These are phyloP conservation scores for Acanthochlamys bracteata DNA, from an alignment of 106 monocot species.

Conservation along the genomic window DNA sequence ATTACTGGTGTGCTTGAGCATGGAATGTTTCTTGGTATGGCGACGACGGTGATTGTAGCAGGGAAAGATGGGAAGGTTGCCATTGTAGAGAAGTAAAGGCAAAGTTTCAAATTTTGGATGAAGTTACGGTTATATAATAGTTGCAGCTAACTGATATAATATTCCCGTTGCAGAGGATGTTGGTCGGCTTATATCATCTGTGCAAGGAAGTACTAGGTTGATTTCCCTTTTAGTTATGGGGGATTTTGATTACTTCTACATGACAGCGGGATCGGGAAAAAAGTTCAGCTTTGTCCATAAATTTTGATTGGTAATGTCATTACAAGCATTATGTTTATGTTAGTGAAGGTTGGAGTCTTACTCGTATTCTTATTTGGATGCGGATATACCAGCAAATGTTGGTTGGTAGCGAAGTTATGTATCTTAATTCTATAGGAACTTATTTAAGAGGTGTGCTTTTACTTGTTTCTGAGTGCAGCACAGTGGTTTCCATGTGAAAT, in stretches of 20 bases:
- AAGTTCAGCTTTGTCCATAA: no score
- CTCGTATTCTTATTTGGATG: no score
- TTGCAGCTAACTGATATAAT: background rate
- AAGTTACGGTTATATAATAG: background rate
- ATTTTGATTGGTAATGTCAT: no score
- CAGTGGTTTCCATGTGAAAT: no score
- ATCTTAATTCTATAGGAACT: no score
- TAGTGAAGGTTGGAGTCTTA: no score
- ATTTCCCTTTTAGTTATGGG: background rate
- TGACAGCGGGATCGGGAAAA: no score
- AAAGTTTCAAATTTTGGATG: background rate
- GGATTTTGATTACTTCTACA: background rate
- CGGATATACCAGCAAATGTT: no score
- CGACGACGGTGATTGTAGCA: slow-evolving; percentile 62
- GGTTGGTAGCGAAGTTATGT: no score
- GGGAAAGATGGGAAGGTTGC: slow-evolving; percentile 44
- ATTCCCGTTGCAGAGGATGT: background rate
- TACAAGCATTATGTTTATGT: no score
- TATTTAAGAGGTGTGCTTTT: no score
- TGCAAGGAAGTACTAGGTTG: background rate
- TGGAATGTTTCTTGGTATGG: slow-evolving; percentile 87
- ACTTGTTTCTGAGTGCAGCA: no score
- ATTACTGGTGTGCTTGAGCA: slow-evolving; percentile 90
- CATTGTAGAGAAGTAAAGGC: slow-evolving; percentile 10
- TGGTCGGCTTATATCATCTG: background rate